Conservation (phyloP, 2,329 filamentous ascomycete genomes). For the Stagonosporopsis cucurbitacearum region DNA sequence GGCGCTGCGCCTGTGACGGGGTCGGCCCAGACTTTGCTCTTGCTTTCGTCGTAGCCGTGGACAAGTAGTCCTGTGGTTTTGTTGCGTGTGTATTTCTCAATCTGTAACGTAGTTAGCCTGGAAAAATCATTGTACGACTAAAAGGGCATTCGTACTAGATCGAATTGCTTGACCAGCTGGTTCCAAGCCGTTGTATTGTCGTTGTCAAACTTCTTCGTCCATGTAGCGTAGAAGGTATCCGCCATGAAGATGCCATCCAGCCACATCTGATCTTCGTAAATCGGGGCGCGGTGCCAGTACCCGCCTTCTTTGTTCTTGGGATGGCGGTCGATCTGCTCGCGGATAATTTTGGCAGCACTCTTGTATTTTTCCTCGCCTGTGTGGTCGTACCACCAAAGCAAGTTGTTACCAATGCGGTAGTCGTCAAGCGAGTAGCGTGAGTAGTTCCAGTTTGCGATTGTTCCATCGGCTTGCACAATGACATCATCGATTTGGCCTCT, state of each 20-base stretch:
- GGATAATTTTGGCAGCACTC: constrained; percentile 52
- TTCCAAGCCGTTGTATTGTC: constrained; percentile 46
- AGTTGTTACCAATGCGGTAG: constrained; percentile 59
- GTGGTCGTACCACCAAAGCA: constrained; percentile 51
- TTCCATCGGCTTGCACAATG: constrained; percentile 50
- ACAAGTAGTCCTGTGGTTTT: constrained; percentile 23
- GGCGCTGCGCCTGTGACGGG: constrained; percentile 30
- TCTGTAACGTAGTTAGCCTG: background rate
- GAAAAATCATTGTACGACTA: no score
- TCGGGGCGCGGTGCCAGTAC: constrained; percentile 58
- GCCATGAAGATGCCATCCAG: constrained; percentile 57
- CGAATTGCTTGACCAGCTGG: constrained; percentile 40
- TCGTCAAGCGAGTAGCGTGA: constrained; percentile 54
- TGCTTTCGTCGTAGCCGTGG: constrained; percentile 36
- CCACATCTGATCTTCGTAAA: constrained; percentile 61
- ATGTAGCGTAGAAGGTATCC: constrained; percentile 37
- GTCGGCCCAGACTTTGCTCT: constrained; percentile 32
- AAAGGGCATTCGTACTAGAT: background rate
- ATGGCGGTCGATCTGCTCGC: constrained; percentile 53
- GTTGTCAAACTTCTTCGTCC: constrained; percentile 37
- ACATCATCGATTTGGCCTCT: constrained; percentile 53
- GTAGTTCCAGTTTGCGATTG: constrained; percentile 53
- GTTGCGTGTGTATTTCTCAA: constrained; percentile 30
- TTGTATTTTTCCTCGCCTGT: constrained; percentile 53
- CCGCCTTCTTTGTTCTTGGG: constrained; percentile 57